These are phyloP conservation scores for Rugonectria rugulosa DNA, from an alignment of 2,329 filamentous ascomycete species.

Conservation along the genomic window DNA sequence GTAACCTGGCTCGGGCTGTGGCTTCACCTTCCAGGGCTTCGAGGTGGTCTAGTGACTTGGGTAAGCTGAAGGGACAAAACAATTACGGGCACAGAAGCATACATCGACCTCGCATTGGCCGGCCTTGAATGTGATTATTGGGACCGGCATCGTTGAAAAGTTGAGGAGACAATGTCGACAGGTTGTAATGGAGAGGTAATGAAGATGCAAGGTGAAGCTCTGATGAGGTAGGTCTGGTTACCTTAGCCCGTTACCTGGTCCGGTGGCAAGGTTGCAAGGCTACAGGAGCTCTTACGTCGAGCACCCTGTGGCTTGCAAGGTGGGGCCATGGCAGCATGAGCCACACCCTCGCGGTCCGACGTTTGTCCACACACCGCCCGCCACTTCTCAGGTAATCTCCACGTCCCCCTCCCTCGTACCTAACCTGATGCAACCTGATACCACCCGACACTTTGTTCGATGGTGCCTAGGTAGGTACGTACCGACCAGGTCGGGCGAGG, in stretches of 20 bases:
- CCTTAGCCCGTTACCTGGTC: slow-evolving; percentile 1
- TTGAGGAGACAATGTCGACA: background rate
- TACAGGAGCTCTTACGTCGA: slow-evolving; percentile 51
- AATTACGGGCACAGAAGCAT: slow-evolving; percentile 43
- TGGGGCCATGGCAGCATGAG: slow-evolving; percentile 6
- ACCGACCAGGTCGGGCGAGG: background rate
- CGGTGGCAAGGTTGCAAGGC: slow-evolving; percentile 43
- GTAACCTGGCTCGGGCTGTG: slow-evolving; percentile 78
- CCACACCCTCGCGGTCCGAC: slow-evolving; percentile 25
- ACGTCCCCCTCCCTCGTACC: slow-evolving; percentile 34
- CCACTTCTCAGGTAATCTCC: background rate
- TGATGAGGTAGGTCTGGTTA: slow-evolving; percentile 9
- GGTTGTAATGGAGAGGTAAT: slow-evolving; percentile 17
- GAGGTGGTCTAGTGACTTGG: slow-evolving; percentile 51
- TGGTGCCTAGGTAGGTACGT: slow-evolving; percentile 1
- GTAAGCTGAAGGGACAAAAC: slow-evolving; percentile 24
- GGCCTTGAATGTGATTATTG: slow-evolving; percentile 96
- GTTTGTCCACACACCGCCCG: slow-evolving; percentile 25
- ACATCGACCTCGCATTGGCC: slow-evolving; percentile 88
- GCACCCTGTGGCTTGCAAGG: slow-evolving; percentile 22
- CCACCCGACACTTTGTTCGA: too few relatives aligned
- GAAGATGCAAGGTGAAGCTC: slow-evolving; percentile 18
- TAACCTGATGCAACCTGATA: slow-evolving; percentile 27
- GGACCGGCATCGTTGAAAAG: slow-evolving; percentile 74
- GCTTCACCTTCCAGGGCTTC: slow-evolving; percentile 75